These are phyloP conservation scores for Leishmania aethiopica DNA, from an alignment of 208 protist species.

Conservation along the genomic window DNA sequence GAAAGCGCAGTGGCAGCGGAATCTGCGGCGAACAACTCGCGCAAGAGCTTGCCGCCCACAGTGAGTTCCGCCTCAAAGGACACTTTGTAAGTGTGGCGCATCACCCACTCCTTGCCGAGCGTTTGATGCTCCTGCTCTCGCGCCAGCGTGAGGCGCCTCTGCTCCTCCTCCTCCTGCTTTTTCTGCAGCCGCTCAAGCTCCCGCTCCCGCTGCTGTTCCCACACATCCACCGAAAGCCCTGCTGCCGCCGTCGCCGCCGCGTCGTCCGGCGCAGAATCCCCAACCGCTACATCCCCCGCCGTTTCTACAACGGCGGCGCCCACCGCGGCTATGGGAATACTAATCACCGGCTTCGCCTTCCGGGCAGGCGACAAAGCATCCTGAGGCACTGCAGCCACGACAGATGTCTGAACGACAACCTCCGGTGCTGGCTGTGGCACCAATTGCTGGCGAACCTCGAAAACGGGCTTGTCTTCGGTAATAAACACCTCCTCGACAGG, in stretches of 20 bases:
- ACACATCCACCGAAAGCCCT: slow-evolving; percentile 72
- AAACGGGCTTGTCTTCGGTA: slow-evolving; percentile 55
- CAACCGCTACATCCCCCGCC: background rate
- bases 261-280: background rate
- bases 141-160: slow-evolving; percentile 34
- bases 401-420: slow-evolving; percentile 11
- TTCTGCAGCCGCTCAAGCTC: slow-evolving; percentile 74
- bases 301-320: slow-evolving; percentile 1
- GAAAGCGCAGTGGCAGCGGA: slow-evolving; percentile 15
- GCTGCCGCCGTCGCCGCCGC: background rate
- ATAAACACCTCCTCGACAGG: slow-evolving; percentile 42
- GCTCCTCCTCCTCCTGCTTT: slow-evolving; percentile 65
- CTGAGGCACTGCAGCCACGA: background rate
- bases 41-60: slow-evolving; percentile 26
- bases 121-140: slow-evolving; percentile 68
- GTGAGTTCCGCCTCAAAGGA: slow-evolving; percentile 17
- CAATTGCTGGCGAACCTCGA: slow-evolving; percentile 29
- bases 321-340: slow-evolving; percentile 31
- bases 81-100: slow-evolving; percentile 5
- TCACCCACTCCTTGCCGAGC: slow-evolving; percentile 72
- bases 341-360: slow-evolving; percentile 23
- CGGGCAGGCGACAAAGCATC: background rate
- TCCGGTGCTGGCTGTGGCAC: slow-evolving; percentile 9
- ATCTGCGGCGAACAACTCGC: slow-evolving; percentile 29
- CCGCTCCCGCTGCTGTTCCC: slow-evolving; percentile 84